These are phyloP conservation scores for Colletotrichum cuscutae DNA, from an alignment of 2,329 filamentous ascomycete species.

Conservation along the genomic window DNA sequence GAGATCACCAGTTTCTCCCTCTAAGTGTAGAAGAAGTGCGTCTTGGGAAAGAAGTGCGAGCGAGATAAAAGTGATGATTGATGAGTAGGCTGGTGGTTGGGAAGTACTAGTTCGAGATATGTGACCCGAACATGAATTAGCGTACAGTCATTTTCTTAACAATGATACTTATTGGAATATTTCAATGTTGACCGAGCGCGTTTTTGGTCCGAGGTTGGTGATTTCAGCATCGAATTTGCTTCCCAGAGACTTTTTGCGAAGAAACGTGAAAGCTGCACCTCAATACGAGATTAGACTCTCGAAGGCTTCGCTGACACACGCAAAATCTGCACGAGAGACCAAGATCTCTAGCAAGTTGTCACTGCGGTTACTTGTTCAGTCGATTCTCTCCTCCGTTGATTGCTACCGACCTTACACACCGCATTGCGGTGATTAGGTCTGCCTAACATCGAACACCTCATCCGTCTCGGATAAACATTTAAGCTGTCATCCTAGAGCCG, in stretches of 20 bases:
- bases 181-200: neutral
- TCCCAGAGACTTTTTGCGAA: neutral
- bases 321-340: too few relatives aligned
- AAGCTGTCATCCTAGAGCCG: neutral
- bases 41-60: neutral
- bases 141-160: neutral
- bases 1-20: constrained; percentile 55
- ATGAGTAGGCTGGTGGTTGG: neutral
- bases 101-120: neutral
- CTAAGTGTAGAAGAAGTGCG: constrained; percentile 29
- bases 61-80: neutral
- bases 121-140: neutral
- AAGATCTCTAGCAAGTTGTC: neutral
- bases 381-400: neutral
- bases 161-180: neutral
- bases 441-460: neutral
- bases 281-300: neutral
- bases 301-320: neutral
- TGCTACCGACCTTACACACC: neutral
- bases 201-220: neutral
- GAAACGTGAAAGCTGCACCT: too few relatives aligned
- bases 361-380: neutral
- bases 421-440: neutral
- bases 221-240: neutral
- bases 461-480: neutral